Evolutionary conservation across 225 moss, liverwort and hornwort genomes (phyloP), one percentile per base, ranked within the genome.

Genomic region (Sphagnum contortum): DNA sequence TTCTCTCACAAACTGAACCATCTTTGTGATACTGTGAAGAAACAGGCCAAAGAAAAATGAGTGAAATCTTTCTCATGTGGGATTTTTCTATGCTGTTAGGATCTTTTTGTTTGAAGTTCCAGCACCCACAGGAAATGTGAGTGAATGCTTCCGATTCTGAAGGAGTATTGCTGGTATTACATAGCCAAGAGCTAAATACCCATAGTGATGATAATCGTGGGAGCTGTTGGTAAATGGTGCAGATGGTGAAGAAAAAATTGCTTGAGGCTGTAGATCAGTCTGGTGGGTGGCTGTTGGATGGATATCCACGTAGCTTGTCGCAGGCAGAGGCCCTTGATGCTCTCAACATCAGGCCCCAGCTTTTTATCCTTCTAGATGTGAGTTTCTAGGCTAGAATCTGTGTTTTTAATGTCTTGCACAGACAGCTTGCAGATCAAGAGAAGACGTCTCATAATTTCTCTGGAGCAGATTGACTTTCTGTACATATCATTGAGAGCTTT

Each of bases 241-340:
- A 91, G 82, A 92, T 96, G 81, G 95, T 96, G 72, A 88, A 85
- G 69, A 78, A 76, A 14, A 81, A 84, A 70, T 83, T 96, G 59
- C 48, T 66, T 10, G 74, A 73, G 59, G 83, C 62, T 12, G 80
- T 76, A 66, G 72, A 61, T 14, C 67, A 74, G 59, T 64, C 60
- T n/a, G 75, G 66, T 49, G 95, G 95, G 57, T 96, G 95, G 92
- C 78, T 96, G 61, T 70, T 96, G 48, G 95, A 96, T 74, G 95
- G 95, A 11, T 96, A 88, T 73, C 95, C 92, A 4, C 82, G 90
- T 53, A 96, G 92, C 70, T 79, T 86, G 65, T 86, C 89, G 57
- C 95, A 96, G 78, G 92, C 90, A 12, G 79, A 90, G 73, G 92
- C 90, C 8, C 76, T 96, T 47, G 86, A 85, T 70, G 77, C 79